Evolutionary conservation across 2,329 filamentous ascomycete genomes (phyloP).

Genomic region (Fusarium annulatum): DNA sequence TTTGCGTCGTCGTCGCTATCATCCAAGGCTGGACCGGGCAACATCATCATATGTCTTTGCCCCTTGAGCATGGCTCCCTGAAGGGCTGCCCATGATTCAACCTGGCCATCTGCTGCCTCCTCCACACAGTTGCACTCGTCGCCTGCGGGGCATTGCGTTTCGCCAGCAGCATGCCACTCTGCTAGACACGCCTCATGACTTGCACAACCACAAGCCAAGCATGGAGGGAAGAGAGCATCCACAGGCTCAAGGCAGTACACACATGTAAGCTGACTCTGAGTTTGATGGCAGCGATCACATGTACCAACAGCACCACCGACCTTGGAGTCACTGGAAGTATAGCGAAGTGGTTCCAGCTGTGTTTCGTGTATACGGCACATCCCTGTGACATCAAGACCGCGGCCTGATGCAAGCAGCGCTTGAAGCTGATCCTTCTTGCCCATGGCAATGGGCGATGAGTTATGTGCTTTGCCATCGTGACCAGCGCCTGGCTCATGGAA

Average conservation of each 20-base stretch:
- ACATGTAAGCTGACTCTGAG: slow-evolving; percentile 68
- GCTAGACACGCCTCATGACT: slow-evolving; percentile 68
- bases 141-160: slow-evolving; percentile 69
- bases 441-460: slow-evolving; percentile 64
- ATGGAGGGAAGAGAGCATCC: slow-evolving; percentile 69
- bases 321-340: slow-evolving; percentile 54
- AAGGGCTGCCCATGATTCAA: slow-evolving; percentile 69
- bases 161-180: slow-evolving; percentile 68
- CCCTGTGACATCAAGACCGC: slow-evolving; percentile 71
- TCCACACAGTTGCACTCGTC: slow-evolving; percentile 72
- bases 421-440: slow-evolving; percentile 66
- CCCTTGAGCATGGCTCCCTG: slow-evolving; percentile 53
- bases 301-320: slow-evolving; percentile 61
- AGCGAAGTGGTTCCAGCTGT: slow-evolving; percentile 68
- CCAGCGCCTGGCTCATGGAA: slow-evolving; percentile 53
- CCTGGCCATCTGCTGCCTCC: slow-evolving; percentile 65
- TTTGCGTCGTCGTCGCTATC: slow-evolving; percentile 46
- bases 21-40: slow-evolving; percentile 47
- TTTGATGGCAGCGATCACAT: slow-evolving; percentile 63
- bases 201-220: slow-evolving; percentile 71
- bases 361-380: slow-evolving; percentile 72
- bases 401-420: slow-evolving; percentile 61
- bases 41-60: slow-evolving; percentile 36
- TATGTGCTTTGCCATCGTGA: slow-evolving; percentile 52
- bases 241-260: slow-evolving; percentile 72